phyloP scores from a whole-genome alignment of 352 stramenopile species.

The Phytophthora tentaculata region DNA sequence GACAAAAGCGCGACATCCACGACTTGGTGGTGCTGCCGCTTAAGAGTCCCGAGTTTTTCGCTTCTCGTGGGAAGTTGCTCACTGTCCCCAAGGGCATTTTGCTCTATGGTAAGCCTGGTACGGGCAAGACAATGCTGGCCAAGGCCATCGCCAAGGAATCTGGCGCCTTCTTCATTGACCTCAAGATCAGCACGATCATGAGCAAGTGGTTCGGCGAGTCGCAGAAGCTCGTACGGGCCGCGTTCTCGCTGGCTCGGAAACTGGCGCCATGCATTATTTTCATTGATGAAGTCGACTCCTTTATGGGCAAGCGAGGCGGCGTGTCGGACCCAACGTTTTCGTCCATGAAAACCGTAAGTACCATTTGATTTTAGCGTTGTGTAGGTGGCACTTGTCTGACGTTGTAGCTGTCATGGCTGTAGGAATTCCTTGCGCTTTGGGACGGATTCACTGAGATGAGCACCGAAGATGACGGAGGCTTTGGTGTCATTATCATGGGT shows the following conservation, averaged over 20 bases:
- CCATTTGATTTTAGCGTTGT: background rate
- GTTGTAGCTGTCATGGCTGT: conserved; percentile 8
- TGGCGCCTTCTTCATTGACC: conserved; percentile 88
- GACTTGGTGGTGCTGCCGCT: conserved; percentile 95
- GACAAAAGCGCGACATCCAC: conserved; percentile 96
- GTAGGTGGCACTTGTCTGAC: conserved; percentile 14
- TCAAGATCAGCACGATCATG: conserved; percentile 92
- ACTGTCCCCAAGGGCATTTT: conserved; percentile 88
- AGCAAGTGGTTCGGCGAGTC: conserved; percentile 93
- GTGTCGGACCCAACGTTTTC: conserved; percentile 82
- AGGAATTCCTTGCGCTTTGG: conserved; percentile 98
- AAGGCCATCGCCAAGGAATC: conserved; percentile 97
- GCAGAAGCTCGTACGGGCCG: conserved; percentile 94
- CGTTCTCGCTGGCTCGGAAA: conserved; percentile 95
- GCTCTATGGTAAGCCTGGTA: conserved; percentile 83
- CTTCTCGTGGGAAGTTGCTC: conserved; percentile 84
- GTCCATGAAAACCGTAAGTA: conserved; percentile 86
- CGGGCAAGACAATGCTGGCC: conserved; percentile 93
- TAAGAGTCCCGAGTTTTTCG: conserved; percentile 92
- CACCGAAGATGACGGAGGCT: conserved; percentile 62
- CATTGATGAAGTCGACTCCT: conserved; percentile 97
- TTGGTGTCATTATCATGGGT: conserved; percentile 96
- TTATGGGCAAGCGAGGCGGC: conserved; percentile 89
- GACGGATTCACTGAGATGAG: conserved; percentile 94
- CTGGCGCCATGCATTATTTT: conserved; percentile 98